Evolutionary conservation across 176 grass and related monocot genomes (phyloP).

Genomic region (Rhynchospora breviuscula): DNA sequence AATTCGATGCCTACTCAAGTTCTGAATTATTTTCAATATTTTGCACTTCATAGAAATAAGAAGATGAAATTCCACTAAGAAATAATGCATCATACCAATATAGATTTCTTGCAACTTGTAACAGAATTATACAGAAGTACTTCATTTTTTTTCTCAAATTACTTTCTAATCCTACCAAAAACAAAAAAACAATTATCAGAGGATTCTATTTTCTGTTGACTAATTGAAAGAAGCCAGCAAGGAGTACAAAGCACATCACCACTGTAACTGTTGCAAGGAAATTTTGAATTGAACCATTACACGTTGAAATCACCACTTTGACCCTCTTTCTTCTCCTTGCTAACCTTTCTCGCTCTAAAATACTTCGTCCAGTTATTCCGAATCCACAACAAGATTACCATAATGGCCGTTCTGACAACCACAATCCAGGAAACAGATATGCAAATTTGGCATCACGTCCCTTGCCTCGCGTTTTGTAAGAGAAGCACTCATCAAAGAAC

Average conservation of each 20-base stretch:
- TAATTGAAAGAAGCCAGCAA: background rate
- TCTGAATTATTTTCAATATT: background rate
- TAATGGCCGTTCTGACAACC: too few species aligned
- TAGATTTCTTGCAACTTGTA: background rate
- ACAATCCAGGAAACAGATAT: too few species aligned
- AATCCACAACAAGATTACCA: too few species aligned
- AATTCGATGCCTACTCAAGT: background rate
- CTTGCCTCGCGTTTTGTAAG: too few species aligned
- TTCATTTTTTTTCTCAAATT: background rate
- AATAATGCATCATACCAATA: background rate
- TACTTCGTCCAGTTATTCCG: too few species aligned
- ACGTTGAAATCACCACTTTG: too few species aligned
- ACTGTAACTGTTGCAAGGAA: too few species aligned
- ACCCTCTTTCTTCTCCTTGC: too few species aligned
- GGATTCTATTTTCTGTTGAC: slow-evolving; percentile 1
- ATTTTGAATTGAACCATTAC: too few species aligned
- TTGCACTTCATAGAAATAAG: background rate
- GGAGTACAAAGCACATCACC: too few species aligned
- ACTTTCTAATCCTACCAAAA: slow-evolving; percentile 10
- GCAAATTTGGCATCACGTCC: too few species aligned
- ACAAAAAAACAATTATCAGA: slow-evolving; percentile 9
- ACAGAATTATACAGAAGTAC: background rate
- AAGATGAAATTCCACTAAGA: background rate
- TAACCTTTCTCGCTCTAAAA: too few species aligned
- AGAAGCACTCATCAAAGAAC: slow-evolving; percentile 58